These are phyloP conservation scores for Fusarium dimerum DNA, from an alignment of 2,329 filamentous ascomycete species.

Conservation along the genomic window DNA sequence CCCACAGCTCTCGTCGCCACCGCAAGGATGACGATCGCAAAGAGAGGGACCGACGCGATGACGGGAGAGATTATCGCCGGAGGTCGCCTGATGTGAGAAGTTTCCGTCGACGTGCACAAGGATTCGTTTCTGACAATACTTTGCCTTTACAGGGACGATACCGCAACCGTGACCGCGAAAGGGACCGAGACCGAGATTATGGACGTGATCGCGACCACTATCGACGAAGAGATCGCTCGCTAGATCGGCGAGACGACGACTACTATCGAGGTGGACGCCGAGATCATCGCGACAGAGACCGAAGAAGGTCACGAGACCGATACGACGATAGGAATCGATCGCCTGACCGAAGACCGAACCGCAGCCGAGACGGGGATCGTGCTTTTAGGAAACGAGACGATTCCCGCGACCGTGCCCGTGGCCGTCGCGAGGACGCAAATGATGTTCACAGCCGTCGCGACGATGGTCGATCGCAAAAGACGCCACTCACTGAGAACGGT, in stretches of 20 bases:
- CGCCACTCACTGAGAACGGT: constrained; percentile 49
- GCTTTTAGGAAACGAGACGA: constrained; percentile 74
- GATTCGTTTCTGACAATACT: constrained; percentile 42
- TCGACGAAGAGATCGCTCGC: constrained; percentile 69
- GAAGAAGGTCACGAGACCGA: constrained; percentile 64
- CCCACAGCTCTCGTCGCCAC: constrained; percentile 70
- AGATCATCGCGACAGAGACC: constrained; percentile 57
- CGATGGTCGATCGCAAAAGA: constrained; percentile 58
- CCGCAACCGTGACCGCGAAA: constrained; percentile 59
- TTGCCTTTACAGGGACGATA: constrained; percentile 54
- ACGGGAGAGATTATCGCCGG: constrained; percentile 53
- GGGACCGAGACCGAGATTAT: constrained; percentile 51
- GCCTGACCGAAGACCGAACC: constrained; percentile 58
- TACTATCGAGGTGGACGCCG: constrained; percentile 61
- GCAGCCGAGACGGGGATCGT: constrained; percentile 63
- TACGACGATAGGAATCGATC: constrained; percentile 61
- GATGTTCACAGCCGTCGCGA: constrained; percentile 70
- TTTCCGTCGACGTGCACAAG: constrained; percentile 16
- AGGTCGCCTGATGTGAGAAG: constrained; percentile 63
- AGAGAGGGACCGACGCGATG: constrained; percentile 52
- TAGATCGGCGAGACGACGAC: constrained; percentile 67
- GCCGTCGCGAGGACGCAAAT: constrained; percentile 69
- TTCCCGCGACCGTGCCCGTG: constrained; percentile 65
- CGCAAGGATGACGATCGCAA: constrained; percentile 63
- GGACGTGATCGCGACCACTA: constrained; percentile 56